Evolutionary conservation across 2,329 filamentous ascomycete species (phyloP).

Genomic region (Aspergillus sp.): DNA sequence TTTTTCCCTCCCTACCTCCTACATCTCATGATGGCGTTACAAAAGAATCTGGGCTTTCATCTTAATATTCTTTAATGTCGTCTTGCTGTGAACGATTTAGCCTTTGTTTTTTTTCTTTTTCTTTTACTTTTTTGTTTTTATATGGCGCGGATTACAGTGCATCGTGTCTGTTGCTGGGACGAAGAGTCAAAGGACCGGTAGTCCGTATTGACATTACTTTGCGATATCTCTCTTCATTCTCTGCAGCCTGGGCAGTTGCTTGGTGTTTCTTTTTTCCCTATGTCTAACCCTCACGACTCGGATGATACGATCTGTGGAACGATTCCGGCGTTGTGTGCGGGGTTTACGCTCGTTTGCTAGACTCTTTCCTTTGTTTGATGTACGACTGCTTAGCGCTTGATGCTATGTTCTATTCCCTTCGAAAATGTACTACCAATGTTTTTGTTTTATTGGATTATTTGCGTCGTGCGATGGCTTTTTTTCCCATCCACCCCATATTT

Average conservation of each 20-base stretch:
- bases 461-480: no score
- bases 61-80: no score
- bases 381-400: background rate
- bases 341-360: background rate
- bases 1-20: constrained; percentile 19
- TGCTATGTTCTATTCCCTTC: background rate
- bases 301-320: constrained; percentile 1
- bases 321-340: constrained; percentile 3
- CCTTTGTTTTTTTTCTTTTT: no score
- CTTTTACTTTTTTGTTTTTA: no score
- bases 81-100: no score
- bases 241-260: background rate
- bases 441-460: background rate
- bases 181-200: background rate
- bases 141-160: no score
- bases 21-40: constrained; percentile 9
- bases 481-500: no score
- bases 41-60: constrained; percentile 10
- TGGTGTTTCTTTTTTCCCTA: background rate
- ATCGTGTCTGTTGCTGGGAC: no score
- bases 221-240: background rate
- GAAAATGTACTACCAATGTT: constrained; percentile 1
- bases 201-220: constrained; percentile 2
- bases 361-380: constrained; percentile 5
- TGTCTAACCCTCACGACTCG: constrained; percentile 2